phyloP scores from a whole-genome alignment of 805 yeast genomes.

The Saccharomycopsis javanensis region DNA sequence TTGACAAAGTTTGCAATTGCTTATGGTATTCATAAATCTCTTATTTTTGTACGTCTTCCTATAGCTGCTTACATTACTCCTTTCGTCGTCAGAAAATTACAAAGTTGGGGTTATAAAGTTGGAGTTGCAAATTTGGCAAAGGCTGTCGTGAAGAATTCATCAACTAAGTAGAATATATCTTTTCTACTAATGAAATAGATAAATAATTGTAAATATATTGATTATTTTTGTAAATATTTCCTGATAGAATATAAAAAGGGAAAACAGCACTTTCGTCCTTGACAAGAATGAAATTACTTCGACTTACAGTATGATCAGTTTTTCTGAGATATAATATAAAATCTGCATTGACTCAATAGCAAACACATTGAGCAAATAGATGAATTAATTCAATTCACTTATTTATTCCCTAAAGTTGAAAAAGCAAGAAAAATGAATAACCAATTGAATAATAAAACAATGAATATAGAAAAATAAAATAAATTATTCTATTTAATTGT shows the following conservation, averaged over 20 bases:
- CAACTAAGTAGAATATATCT: neutral
- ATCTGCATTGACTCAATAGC: too few species aligned
- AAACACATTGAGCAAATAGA: too few species aligned
- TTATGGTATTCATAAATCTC: conserved; percentile 84
- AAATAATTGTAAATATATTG: neutral
- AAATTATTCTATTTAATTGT: conserved; percentile 42
- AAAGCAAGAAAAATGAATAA: neutral
- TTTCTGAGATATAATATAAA: too few species aligned
- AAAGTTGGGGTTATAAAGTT: conserved; percentile 72
- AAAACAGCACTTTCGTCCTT: too few species aligned
- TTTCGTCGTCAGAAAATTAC: conserved; percentile 50
- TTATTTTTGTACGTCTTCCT: conserved; percentile 78
- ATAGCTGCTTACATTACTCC: conserved; percentile 91
- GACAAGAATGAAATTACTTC: too few species aligned
- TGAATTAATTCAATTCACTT: too few species aligned
- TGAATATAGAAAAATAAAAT: neutral
- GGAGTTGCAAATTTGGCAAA: conserved; percentile 28
- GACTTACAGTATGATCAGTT: too few species aligned
- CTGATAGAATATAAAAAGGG: too few species aligned
- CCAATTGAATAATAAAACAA: neutral
- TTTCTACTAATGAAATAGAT: neutral
- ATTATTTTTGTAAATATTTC: too few species aligned
- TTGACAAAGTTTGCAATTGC: conserved; percentile 85
- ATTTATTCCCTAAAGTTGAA: too few species aligned
- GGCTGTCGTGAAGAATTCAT: conserved; percentile 10